Percentiles rank a stretch among this genome's conserved stretches.
These are phyloP conservation scores for Fusarium staphyleae DNA, from an alignment of 2,329 filamentous ascomycete species.

Conservation along the genomic window DNA sequence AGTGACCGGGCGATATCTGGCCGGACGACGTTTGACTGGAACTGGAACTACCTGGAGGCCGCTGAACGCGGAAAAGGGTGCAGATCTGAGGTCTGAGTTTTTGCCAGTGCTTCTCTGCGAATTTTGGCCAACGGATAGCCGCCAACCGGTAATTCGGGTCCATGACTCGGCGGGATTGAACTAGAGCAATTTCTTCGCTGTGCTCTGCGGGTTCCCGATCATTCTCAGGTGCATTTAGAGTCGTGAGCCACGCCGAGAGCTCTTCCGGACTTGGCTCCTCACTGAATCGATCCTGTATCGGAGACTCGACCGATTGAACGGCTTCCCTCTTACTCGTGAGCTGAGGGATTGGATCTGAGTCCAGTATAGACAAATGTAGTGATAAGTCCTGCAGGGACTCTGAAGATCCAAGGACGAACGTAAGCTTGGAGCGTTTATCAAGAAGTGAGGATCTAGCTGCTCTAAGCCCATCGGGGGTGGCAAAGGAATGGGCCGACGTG, in stretches of 20 bases:
- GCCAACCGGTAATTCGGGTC: constrained; percentile 41
- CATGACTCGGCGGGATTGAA: constrained; percentile 33
- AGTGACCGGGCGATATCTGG: too few relatives aligned
- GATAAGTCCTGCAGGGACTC: constrained; percentile 35
- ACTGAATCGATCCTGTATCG: background rate
- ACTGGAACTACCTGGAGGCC: background rate
- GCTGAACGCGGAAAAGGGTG: constrained; percentile 40
- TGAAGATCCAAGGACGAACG: constrained; percentile 38
- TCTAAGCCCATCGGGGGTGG: constrained; percentile 31
- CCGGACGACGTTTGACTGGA: too few relatives aligned
- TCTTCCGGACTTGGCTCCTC: constrained; percentile 22
- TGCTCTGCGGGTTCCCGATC: constrained; percentile 42
- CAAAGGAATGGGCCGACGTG: constrained; percentile 15
- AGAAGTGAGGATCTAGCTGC: constrained; percentile 30
- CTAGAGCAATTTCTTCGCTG: constrained; percentile 33
- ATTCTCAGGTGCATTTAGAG: constrained; percentile 33
- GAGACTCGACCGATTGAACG: background rate
- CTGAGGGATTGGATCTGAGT: constrained; percentile 25
- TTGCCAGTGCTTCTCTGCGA: constrained; percentile 42
- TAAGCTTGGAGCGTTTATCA: constrained; percentile 35
- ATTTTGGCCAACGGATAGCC: constrained; percentile 39
- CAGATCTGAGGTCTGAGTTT: constrained; percentile 38
- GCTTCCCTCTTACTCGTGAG: constrained; percentile 15
- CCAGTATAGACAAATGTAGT: constrained; percentile 32
- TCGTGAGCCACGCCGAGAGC: constrained; percentile 32